Evolutionary conservation across 2,329 filamentous ascomycete species (phyloP).

Genomic region (Didymella glomerata): DNA sequence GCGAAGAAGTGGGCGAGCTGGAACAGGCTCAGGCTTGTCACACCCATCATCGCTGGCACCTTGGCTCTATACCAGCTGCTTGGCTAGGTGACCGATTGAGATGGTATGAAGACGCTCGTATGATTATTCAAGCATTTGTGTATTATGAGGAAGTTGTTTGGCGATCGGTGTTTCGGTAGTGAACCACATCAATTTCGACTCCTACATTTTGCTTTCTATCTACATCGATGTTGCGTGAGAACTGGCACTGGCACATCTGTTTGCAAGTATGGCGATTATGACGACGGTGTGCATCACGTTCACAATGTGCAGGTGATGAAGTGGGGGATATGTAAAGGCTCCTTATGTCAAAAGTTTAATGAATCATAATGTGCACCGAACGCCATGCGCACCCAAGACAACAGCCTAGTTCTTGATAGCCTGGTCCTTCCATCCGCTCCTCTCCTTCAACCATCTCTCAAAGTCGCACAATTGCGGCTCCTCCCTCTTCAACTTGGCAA

Average conservation of each 20-base stretch:
- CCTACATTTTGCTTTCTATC: not conserved
- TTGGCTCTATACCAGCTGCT: conserved; percentile 47
- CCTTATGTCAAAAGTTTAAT: not conserved
- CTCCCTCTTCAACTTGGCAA: conserved; percentile 53
- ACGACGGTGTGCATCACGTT: not conserved
- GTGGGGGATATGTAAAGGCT: no score
- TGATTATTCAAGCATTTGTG: not conserved
- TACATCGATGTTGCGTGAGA: not conserved
- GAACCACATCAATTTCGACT: not conserved
- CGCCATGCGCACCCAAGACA: not conserved
- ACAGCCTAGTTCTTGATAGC: conserved; percentile 21
- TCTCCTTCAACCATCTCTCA: conserved; percentile 58
- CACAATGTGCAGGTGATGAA: not conserved
- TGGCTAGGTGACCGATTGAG: not conserved
- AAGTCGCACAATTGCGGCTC: conserved; percentile 60
- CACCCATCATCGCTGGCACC: conserved; percentile 45
- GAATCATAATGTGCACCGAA: not conserved
- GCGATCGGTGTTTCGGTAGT: not conserved
- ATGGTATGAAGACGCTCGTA: not conserved
- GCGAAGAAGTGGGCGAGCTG: conserved; percentile 49
- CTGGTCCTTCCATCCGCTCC: conserved; percentile 54
- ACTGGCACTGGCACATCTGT: not conserved
- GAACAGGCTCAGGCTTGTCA: conserved; percentile 49
- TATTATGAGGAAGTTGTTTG: not conserved
- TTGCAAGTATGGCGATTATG: not conserved